phyloP scores from a whole-genome alignment of 75 land plant species.

The Larix kaempferi region DNA sequence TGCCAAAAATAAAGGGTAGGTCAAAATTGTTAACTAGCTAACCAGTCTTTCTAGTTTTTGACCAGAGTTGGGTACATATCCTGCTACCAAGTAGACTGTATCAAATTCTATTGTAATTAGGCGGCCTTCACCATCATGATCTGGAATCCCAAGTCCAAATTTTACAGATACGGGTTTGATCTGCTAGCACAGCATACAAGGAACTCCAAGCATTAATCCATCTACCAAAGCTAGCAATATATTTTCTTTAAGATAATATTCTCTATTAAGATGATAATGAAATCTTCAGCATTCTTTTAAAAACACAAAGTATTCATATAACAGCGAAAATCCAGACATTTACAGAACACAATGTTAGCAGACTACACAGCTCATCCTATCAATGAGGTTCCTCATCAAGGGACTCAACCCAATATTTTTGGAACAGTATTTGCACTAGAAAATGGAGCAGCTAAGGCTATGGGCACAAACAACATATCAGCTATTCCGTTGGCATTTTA shows the following conservation, averaged over 20 bases:
- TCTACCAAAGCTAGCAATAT: neutral
- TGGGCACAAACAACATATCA: neutral
- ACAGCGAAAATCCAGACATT: neutral
- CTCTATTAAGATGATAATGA: neutral
- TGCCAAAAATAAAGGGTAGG: neutral
- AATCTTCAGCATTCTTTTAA: neutral
- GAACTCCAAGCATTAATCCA: neutral
- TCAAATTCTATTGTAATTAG: constrained; percentile 85
- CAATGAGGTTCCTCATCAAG: no score
- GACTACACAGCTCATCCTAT: neutral
- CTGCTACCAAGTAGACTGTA: constrained; percentile 53
- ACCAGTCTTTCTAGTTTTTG: constrained; percentile 87
- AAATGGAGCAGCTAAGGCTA: neutral
- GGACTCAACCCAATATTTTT: neutral
- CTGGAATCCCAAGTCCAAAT: constrained; percentile 81
- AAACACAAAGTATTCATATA: neutral
- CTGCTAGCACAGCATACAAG: constrained; percentile 34
- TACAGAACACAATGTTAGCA: neutral
- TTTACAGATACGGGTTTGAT: constrained; percentile 82
- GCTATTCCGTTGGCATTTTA: neutral
- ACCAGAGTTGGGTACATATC: constrained; percentile 94
- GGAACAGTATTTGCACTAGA: neutral
- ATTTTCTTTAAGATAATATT: neutral
- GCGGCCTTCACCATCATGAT: constrained; percentile 91
- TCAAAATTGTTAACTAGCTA: constrained; percentile 10